These are phyloP conservation scores for Xylariales sp. DNA, from an alignment of 2,329 filamentous ascomycete species.

Conservation along the genomic window DNA sequence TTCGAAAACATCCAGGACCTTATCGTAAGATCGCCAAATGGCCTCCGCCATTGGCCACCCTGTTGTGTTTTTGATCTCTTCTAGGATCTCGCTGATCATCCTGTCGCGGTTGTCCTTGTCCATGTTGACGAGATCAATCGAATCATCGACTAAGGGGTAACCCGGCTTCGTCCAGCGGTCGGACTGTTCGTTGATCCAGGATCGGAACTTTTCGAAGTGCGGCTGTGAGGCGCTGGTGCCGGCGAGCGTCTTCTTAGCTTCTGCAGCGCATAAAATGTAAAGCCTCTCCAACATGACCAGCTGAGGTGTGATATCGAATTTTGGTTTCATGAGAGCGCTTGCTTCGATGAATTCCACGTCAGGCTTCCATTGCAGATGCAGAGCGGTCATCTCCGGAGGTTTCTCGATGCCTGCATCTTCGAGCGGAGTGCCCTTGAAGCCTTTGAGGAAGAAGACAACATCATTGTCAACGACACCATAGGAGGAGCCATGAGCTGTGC, in stretches of 20 bases:
- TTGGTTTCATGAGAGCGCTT: neutral
- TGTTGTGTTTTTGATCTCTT: neutral
- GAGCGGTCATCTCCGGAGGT: neutral
- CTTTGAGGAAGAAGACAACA: neutral
- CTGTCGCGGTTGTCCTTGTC: neutral
- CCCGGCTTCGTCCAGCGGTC: neutral
- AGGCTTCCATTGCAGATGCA: neutral
- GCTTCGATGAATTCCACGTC: neutral
- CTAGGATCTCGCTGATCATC: neutral
- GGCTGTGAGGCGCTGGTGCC: neutral
- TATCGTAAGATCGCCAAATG: neutral
- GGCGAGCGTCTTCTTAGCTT: neutral
- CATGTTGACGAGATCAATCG: neutral
- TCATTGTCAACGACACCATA: neutral
- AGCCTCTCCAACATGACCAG: neutral
- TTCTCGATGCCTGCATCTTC: neutral
- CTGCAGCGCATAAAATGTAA: neutral
- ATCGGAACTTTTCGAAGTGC: neutral
- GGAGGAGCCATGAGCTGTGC: neutral
- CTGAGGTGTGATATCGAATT: neutral
- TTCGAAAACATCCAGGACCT: neutral
- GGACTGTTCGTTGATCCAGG: neutral
- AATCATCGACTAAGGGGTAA: neutral
- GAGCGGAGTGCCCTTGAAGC: neutral
- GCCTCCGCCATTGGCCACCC: neutral